A percentile compares a stretch with the other conserved stretches of the same genome.
Evolutionary conservation across 2,329 filamentous ascomycete species (phyloP).

Genomic region (Bipolaris sorokiniana): DNA sequence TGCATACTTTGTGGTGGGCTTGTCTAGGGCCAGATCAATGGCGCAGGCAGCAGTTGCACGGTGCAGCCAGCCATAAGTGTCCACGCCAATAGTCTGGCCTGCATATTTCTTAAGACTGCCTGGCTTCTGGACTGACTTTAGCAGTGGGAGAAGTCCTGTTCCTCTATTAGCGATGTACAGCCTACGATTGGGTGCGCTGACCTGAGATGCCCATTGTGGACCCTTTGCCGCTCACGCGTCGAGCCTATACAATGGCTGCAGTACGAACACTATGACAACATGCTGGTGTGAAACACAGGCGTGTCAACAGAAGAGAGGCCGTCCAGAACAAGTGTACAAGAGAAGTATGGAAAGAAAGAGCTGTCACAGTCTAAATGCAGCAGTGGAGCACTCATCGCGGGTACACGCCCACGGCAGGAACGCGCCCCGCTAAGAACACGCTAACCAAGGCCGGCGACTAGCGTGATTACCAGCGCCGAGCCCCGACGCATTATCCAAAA

Average conservation of each 20-base stretch:
- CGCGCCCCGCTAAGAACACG: conserved; percentile 28
- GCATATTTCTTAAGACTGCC: conserved; percentile 84
- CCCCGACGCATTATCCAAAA: conserved; percentile 34
- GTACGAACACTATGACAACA: conserved; percentile 27
- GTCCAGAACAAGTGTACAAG: conserved; percentile 3
- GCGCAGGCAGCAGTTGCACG: conserved; percentile 89
- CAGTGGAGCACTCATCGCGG: conserved; percentile 28
- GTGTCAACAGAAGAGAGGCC: conserved; percentile 6
- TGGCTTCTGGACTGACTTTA: conserved; percentile 95
- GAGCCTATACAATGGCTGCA: conserved; percentile 30
- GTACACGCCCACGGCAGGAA: conserved; percentile 22
- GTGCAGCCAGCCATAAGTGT: conserved; percentile 98
- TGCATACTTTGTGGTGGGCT: conserved; percentile 82
- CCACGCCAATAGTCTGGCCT: conserved; percentile 89
- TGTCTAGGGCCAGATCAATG: conserved; percentile 85
- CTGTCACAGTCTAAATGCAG: conserved; percentile 20
- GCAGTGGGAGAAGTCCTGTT: conserved; percentile 82
- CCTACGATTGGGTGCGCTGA: conserved; percentile 33
- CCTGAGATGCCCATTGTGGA: conserved; percentile 51
- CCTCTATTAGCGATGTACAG: conserved; percentile 23
- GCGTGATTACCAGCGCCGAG: conserved; percentile 13
- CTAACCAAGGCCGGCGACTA: conserved; percentile 15
- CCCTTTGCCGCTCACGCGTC: conserved; percentile 37
- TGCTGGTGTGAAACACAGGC: conserved; percentile 9
- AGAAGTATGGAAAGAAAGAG: conserved; percentile 7